Evolutionary conservation across 129 eudicot species (phyloP).

Genomic region (Tagetes patula): DNA sequence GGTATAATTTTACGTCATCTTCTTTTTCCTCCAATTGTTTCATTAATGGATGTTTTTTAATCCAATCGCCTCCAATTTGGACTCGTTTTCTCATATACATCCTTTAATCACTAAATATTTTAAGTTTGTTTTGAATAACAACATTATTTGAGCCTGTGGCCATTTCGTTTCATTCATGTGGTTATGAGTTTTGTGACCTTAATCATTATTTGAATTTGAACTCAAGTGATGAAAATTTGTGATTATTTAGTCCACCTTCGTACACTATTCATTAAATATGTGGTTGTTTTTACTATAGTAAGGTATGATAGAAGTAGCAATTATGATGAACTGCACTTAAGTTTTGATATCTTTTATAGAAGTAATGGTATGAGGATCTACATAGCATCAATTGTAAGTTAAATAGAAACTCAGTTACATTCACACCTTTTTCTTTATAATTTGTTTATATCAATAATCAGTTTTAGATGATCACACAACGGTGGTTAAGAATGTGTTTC

Average conservation of each 20-base stretch:
- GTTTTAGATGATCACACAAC: constrained; percentile 17
- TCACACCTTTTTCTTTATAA: background rate
- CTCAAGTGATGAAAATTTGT: too few relatives aligned
- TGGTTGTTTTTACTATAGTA: too few relatives aligned
- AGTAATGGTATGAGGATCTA: background rate
- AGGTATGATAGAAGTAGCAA: too few relatives aligned
- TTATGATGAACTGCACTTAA: too few relatives aligned
- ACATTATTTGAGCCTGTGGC: too few relatives aligned
- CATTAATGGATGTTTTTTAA: background rate
- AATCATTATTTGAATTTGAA: too few relatives aligned
- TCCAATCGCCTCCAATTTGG: background rate
- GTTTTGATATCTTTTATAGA: too few relatives aligned
- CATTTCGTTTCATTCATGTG: too few relatives aligned
- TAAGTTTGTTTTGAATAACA: background rate
- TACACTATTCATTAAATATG: too few relatives aligned
- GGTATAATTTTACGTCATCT: constrained; percentile 29
- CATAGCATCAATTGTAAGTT: background rate
- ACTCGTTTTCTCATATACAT: background rate
- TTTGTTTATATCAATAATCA: background rate
- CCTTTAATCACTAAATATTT: background rate
- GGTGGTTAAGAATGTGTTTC: background rate
- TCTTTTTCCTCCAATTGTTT: background rate
- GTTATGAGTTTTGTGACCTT: too few relatives aligned
- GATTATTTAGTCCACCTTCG: too few relatives aligned
- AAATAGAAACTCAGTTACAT: background rate